These are phyloP conservation scores for Tagetes erecta DNA, from an alignment of 129 eudicot genomes.

Conservation along the genomic window DNA sequence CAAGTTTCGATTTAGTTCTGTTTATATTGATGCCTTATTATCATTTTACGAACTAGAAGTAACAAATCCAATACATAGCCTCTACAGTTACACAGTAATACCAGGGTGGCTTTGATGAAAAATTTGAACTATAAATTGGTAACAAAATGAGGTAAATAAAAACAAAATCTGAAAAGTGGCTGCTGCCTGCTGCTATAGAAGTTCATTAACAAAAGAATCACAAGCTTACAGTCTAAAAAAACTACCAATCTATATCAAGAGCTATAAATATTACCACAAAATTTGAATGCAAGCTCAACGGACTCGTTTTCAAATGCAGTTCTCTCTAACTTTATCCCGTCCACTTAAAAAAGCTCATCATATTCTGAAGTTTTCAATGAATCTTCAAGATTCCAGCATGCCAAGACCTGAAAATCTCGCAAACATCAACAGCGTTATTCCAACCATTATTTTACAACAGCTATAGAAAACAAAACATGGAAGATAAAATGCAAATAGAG, in stretches of 20 bases:
- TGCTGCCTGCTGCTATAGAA: not conserved
- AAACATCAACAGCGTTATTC: not conserved
- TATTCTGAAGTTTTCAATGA: not conserved
- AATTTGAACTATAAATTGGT: not conserved
- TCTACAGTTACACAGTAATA: not conserved
- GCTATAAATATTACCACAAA: slow-evolving; percentile 16
- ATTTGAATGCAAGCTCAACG: slow-evolving; percentile 15
- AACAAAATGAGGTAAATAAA: not conserved
- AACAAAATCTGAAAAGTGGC: not conserved
- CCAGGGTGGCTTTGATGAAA: too few relatives aligned
- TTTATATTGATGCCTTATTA: too few relatives aligned
- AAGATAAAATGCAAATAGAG: slow-evolving; percentile 8
- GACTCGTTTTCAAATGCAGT: slow-evolving; percentile 1
- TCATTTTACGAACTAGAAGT: not conserved
- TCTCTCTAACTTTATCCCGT: slow-evolving; percentile 13
- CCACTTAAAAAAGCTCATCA: not conserved
- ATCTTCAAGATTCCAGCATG: slow-evolving; percentile 15
- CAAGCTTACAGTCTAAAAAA: not conserved
- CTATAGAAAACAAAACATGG: slow-evolving; percentile 1
- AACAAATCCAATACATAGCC: not conserved
- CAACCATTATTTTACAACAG: not conserved
- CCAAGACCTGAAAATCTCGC: slow-evolving; percentile 21
- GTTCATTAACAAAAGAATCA: not conserved
- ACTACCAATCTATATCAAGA: not conserved
- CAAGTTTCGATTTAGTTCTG: too few relatives aligned